Conservation (phyloP, 176 grass and related monocot genomes). For the Carex parvula region DNA sequence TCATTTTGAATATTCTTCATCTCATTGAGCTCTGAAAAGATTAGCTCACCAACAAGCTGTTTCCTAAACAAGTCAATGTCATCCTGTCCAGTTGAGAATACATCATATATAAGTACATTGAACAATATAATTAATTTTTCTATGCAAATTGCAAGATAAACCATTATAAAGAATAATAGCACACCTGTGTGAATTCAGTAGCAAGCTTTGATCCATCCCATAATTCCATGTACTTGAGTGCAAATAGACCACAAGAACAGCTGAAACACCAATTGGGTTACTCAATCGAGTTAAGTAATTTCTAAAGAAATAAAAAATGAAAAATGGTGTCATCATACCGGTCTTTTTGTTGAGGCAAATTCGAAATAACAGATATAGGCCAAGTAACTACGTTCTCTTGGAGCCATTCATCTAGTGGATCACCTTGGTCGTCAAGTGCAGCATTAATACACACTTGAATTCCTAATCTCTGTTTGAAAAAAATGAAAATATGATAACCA, state of each 20-base stretch:
- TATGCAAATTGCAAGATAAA: not conserved
- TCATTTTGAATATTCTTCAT: too few relatives aligned
- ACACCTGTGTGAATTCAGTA: not conserved
- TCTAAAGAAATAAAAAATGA: not conserved
- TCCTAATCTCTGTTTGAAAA: not conserved
- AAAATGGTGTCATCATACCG: not conserved
- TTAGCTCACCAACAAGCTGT: too few relatives aligned
- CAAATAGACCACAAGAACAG: constrained; percentile 3
- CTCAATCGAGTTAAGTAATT: not conserved
- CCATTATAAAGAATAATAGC: not conserved
- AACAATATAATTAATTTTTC: too few relatives aligned
- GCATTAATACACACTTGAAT: not conserved
- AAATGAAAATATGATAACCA: not conserved
- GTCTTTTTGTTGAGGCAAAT: not conserved
- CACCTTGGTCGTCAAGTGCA: not conserved
- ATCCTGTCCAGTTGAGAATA: too few relatives aligned
- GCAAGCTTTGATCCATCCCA: not conserved
- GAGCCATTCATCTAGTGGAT: not conserved
- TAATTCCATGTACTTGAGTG: not conserved
- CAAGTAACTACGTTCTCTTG: not conserved
- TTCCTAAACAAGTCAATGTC: too few relatives aligned
- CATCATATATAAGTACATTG: too few relatives aligned
- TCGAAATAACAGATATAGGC: not conserved
- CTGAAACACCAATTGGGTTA: not conserved
- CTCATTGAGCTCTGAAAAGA: too few relatives aligned